Percentiles rank a stretch among this genome's conserved stretches.
Conservation (phyloP, 257 asterid genomes). For the Scutellaria minor region DNA sequence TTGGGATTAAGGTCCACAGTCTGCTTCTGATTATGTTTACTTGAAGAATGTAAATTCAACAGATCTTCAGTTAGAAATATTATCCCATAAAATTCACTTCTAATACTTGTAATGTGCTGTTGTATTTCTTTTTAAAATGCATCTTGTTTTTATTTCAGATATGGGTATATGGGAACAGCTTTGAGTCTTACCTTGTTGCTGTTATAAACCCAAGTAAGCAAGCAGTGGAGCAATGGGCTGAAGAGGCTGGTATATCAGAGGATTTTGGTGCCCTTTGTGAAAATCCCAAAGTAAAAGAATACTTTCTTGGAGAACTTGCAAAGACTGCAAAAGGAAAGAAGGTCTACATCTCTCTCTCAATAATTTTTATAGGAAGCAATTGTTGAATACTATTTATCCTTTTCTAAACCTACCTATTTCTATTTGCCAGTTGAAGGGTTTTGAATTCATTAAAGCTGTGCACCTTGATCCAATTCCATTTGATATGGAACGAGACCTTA, state of each 20-base stretch:
- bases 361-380: background rate
- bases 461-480: conserved; percentile 95
- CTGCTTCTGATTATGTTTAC: background rate
- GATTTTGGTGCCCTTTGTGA: conserved; percentile 71
- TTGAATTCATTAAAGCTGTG: conserved; percentile 75
- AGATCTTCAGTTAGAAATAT: conserved; percentile 15
- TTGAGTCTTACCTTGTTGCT: conserved; percentile 88
- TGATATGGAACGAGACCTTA: conserved; percentile 92
- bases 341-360: conserved; percentile 46
- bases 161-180: conserved; percentile 96
- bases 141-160: conserved; percentile 53
- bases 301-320: conserved; percentile 70
- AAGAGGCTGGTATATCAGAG: conserved; percentile 60
- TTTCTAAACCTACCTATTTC: conserved; percentile 30
- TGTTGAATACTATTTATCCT: background rate
- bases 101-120: conserved; percentile 9
- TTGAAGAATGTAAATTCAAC: conserved; percentile 5
- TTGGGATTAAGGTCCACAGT: background rate
- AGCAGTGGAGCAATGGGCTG: conserved; percentile 80
- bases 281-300: conserved; percentile 63
- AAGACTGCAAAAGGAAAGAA: conserved; percentile 76
- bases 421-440: conserved; percentile 83
- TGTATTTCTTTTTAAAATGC: conserved; percentile 27
- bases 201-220: conserved; percentile 69
- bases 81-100: conserved; percentile 1